Evolutionary conservation across 2,329 filamentous ascomycete genomes (phyloP).

Genomic region (Ascochyta pisi): DNA sequence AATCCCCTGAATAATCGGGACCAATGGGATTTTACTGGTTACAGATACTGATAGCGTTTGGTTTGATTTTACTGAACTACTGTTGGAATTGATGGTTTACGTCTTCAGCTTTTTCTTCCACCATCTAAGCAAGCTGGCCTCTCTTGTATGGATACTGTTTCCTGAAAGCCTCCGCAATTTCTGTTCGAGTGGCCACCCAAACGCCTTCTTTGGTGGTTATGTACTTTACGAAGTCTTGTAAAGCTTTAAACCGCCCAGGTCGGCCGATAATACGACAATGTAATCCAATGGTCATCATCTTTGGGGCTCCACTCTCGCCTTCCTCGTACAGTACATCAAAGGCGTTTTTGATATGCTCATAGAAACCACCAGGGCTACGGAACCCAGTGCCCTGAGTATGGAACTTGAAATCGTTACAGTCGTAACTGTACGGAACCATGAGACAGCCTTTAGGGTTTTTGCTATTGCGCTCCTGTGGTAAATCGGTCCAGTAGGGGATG

Average conservation of each 20-base stretch:
- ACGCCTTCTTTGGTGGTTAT: slow-evolving; percentile 61
- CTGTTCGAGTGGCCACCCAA: slow-evolving; percentile 61
- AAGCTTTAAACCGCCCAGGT: slow-evolving; percentile 59
- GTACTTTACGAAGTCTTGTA: slow-evolving; percentile 62
- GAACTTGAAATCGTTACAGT: slow-evolving; percentile 62
- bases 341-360: slow-evolving; percentile 53
- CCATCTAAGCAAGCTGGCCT: too few relatives aligned
- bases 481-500: slow-evolving; percentile 63
- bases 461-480: slow-evolving; percentile 54
- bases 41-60: not conserved
- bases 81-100: too few relatives aligned
- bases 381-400: slow-evolving; percentile 53
- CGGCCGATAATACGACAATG: slow-evolving; percentile 62
- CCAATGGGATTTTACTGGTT: slow-evolving; percentile 4
- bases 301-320: slow-evolving; percentile 38
- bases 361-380: slow-evolving; percentile 54
- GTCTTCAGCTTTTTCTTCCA: too few relatives aligned
- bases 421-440: slow-evolving; percentile 63
- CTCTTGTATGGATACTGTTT: slow-evolving; percentile 55
- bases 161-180: slow-evolving; percentile 60
- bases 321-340: slow-evolving; percentile 64
- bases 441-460: slow-evolving; percentile 56
- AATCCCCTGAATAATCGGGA: not conserved
- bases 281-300: slow-evolving; percentile 64
- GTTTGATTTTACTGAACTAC: too few relatives aligned